Evolutionary conservation across 2,329 filamentous ascomycete species (phyloP), one percentile per base, ranked within the genome.

Genomic region (Diaporthe caulivora): DNA sequence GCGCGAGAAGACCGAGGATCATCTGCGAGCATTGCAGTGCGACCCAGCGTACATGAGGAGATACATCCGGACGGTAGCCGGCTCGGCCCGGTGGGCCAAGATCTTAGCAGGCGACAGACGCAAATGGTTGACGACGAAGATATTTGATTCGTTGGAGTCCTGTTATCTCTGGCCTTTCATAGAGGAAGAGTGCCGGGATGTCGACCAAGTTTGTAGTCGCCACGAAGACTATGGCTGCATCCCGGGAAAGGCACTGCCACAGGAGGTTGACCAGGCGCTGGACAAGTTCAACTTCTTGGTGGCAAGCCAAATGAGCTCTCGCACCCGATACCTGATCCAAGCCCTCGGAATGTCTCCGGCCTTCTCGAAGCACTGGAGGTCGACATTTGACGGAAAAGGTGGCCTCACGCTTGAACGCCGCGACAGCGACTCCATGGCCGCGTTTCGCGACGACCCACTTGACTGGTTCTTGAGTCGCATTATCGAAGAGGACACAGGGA

Each of bases 1-100:
- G 5, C 53, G 53, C n/a, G 51, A 70, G 42, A 54, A 55, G 29
- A 8, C 37, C 24, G 67, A 70, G 26, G 67, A 70, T 53, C 62
- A 70, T 11, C 53, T 70, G 67, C 51, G 51, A 17, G 31, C 51
- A 13, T 13, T 58, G 7, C 67, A 70, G 24, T 44, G 40, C 67
- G 24, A 70, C 34, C 47, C 49, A 18, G 26, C 62, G 3, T 67
- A 67, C 18, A 21, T 67, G 26, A 21, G 42, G n/a, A 49, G 62
- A 53, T 44, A n/a, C 18, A n/a, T 67, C 18, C 62, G 49, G 1
- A 3, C 24, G 31, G 34, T 51, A 18, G n/a, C 24, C 42, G 62
- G 26, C 62, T 51, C 62, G 8, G 17, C 47, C 40, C 15, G 5
- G 1, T 67, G 62, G 62, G n/a, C 29, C 3, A 17, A 37, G 26